Conservation (phyloP, 192 early-diverging fungal genomes). For the Spinellus fusiger region DNA sequence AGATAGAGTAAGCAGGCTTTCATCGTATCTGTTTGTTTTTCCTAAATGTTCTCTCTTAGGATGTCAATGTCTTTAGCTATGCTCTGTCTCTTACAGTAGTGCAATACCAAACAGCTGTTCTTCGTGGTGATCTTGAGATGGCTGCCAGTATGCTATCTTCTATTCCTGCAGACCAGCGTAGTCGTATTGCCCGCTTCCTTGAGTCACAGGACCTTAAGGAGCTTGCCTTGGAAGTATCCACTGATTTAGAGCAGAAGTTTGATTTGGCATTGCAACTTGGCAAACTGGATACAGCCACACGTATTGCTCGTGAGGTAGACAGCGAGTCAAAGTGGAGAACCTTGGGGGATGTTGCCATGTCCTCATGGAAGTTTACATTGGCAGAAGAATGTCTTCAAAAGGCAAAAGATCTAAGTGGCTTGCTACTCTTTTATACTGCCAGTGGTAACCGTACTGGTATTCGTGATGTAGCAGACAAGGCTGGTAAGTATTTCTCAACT, state of each 20-base stretch:
- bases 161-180: constrained; percentile 84
- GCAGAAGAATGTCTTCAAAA: constrained; percentile 86
- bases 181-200: constrained; percentile 91
- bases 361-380: constrained; percentile 84
- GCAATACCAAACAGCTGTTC: constrained; percentile 97
- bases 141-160: constrained; percentile 77
- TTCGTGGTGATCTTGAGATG: constrained; percentile 85
- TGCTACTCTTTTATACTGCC: constrained; percentile 87
- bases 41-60: constrained; percentile 36
- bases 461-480: constrained; percentile 61
- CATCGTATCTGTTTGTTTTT: not conserved
- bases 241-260: constrained; percentile 92
- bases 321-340: constrained; percentile 91
- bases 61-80: constrained; percentile 86
- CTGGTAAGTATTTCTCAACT: constrained; percentile 44
- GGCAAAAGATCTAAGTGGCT: constrained; percentile 85
- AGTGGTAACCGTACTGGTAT: constrained; percentile 79
- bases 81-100: constrained; percentile 88
- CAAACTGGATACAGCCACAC: constrained; percentile 75
- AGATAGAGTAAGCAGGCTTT: constrained; percentile 59
- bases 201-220: constrained; percentile 90
- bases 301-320: constrained; percentile 81
- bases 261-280: constrained; percentile 88
- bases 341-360: constrained; percentile 86
- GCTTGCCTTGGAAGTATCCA: constrained; percentile 90